Base-by-base conservation (phyloP, 345 rosid species). In the Excoecaria cochinchinensis region DNA sequence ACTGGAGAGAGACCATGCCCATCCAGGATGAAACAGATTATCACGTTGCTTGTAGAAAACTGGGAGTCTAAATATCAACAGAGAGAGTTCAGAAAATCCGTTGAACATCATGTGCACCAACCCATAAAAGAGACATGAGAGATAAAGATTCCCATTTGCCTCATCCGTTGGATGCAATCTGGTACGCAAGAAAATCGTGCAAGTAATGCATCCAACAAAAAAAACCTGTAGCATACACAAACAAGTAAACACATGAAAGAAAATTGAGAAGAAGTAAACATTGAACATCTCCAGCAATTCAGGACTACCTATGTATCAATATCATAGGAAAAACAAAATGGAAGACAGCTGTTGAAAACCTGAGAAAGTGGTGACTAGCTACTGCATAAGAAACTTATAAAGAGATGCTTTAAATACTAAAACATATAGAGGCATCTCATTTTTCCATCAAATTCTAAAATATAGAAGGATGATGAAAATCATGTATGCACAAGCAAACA, bases 11-110 rank as follows among this genome's bases (percentile, higher is more conserved):
- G 95, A 90, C 97, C 97, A 92, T 0, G 93, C 86, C 97, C 97
- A 92, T 75, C 97, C 93, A 71, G 98, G 97, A 84, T 92, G 96
- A 82, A 94, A 94, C 38, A 79, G 82, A 87, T 92, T 94, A 75
- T 92, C 97, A 46, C 97, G 88, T 77, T 94, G 97, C 84, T 94
- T 94, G 90, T 85, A 94, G 51, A 94, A 92, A 2, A 94, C 94
- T 1, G 97, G 98, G 62, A 94, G 90, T 75, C 97, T 91, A 72
- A 89, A 83, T 83, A 92, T 92, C 91, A 89, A 76, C 64, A 94
- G 88, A 16, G 97, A 83, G n/a, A 94, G 81, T 75, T 94, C 98
- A 58, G 97, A 84, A 74, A 92, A 86, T 53, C 97, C 97, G 84
- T 92, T 92, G 73, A 90, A 92, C 97, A 92, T 87, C 91, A 94